Evolutionary conservation across 176 grass and related monocot species (phyloP).

Genomic region (Pontederia crassipes): DNA sequence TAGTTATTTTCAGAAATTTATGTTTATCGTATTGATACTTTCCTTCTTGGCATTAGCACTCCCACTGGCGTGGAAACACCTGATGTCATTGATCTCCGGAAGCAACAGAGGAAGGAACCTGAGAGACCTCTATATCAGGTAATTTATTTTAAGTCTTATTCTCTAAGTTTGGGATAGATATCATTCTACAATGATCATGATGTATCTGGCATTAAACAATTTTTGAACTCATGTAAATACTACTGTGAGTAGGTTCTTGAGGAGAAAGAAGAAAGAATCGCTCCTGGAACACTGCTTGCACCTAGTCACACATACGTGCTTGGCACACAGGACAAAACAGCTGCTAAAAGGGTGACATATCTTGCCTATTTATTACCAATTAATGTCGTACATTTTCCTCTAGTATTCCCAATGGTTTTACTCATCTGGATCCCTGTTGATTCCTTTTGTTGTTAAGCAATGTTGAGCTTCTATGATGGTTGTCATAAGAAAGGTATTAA

Average conservation of each 20-base stretch:
- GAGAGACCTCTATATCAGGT: conserved; percentile 83
- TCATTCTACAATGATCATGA: no score
- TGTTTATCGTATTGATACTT: neutral
- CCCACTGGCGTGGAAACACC: conserved; percentile 98
- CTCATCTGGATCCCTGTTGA: neutral
- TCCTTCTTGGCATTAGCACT: conserved; percentile 41
- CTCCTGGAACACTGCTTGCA: conserved; percentile 55
- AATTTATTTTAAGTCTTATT: conserved; percentile 1
- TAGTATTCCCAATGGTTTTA: neutral
- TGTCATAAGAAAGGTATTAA: no score
- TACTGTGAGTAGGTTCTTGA: conserved; percentile 68
- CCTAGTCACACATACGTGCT: conserved; percentile 68
- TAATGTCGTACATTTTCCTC: neutral
- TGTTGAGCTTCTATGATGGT: no score
- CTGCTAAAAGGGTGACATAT: conserved; percentile 61
- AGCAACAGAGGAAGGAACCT: conserved; percentile 86
- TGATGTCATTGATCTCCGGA: conserved; percentile 88
- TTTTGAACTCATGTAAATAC: no score
- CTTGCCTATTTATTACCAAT: neutral
- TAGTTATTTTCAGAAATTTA: neutral
- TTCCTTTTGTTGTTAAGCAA: no score
- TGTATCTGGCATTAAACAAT: no score
- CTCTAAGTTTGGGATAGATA: neutral
- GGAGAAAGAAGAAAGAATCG: conserved; percentile 64
- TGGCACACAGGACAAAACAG: conserved; percentile 66